Percentiles rank a stretch among this genome's conserved stretches.
These are phyloP conservation scores for Aspergillus carlsbadensis DNA, from an alignment of 495 filamentous ascomycete species.

Conservation along the genomic window DNA sequence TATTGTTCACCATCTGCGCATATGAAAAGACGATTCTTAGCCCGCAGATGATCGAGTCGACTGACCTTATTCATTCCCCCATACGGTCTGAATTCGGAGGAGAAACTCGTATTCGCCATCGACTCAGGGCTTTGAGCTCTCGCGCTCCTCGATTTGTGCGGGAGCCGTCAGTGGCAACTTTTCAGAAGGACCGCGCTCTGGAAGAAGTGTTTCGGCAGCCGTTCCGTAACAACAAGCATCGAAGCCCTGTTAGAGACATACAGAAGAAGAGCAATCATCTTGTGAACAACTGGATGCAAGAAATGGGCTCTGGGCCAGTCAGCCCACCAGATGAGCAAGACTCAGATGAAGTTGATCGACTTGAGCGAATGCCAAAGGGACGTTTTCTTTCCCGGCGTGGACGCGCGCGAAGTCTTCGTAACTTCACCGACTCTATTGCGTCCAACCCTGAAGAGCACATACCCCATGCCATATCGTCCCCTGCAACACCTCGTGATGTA, in stretches of 20 bases:
- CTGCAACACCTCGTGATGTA: conserved; percentile 30
- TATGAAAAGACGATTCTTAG: conserved; percentile 81
- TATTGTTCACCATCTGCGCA: conserved; percentile 78
- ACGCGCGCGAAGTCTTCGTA: conserved; percentile 33
- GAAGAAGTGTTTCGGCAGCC: conserved; percentile 84
- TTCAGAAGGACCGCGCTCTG: conserved; percentile 84
- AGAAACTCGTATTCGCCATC: conserved; percentile 36
- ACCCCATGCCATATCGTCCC: conserved; percentile 28
- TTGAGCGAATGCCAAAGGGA: conserved; percentile 47
- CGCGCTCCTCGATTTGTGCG: conserved; percentile 59
- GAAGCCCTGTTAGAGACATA: conserved; percentile 48
- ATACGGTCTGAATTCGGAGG: conserved; percentile 32
- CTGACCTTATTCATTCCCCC: conserved; percentile 61
- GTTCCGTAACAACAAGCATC: conserved; percentile 44
- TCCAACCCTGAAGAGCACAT: conserved; percentile 59
- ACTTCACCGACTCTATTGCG: conserved; percentile 51
- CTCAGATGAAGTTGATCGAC: conserved; percentile 53
- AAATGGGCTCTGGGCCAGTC: conserved; percentile 60
- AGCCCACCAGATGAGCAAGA: conserved; percentile 64
- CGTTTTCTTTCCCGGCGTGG: conserved; percentile 33
- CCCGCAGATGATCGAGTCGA: conserved; percentile 67
- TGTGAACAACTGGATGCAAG: conserved; percentile 85
- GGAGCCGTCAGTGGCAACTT: conserved; percentile 79
- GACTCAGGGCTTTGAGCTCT: conserved; percentile 69
- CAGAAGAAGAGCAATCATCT: conserved; percentile 67